phyloP scores from a whole-genome alignment of 352 stramenopile species.

The Vaucheria bursata region DNA sequence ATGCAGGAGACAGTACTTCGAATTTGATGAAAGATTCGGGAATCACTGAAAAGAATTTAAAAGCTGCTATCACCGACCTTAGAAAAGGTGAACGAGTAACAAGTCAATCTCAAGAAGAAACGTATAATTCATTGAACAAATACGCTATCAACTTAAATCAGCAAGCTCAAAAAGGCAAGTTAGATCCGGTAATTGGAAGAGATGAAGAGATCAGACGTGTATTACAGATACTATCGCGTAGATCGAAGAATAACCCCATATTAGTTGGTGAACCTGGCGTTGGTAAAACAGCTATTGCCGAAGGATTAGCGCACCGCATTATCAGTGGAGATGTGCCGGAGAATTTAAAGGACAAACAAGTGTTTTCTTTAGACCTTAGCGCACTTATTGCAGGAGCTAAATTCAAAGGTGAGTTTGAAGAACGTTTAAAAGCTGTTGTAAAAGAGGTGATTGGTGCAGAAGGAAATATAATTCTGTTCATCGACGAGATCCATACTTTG shows the following conservation, averaged over 20 bases:
- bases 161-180: constrained; percentile 70
- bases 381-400: constrained; percentile 63
- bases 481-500: constrained; percentile 89
- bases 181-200: constrained; percentile 91
- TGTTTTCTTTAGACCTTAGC: constrained; percentile 61
- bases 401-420: constrained; percentile 67
- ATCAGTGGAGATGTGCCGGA: constrained; percentile 60
- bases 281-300: constrained; percentile 77
- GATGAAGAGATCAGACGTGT: constrained; percentile 84
- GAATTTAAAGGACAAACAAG: constrained; percentile 63
- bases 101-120: constrained; percentile 41
- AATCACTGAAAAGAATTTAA: constrained; percentile 37
- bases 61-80: constrained; percentile 43
- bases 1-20: too few relatives aligned
- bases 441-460: constrained; percentile 62
- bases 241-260: constrained; percentile 94
- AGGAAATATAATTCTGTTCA: constrained; percentile 88
- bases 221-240: constrained; percentile 81
- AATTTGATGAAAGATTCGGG: too few relatives aligned
- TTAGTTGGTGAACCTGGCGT: constrained; percentile 90
- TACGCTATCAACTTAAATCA: constrained; percentile 63
- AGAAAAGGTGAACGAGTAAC: constrained; percentile 43
- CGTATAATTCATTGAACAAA: constrained; percentile 32
- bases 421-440: constrained; percentile 62
- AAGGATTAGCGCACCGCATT: constrained; percentile 61